These are phyloP conservation scores for Coccinonectria pachysandricola DNA, from an alignment of 2,329 filamentous ascomycete genomes.

Conservation along the genomic window DNA sequence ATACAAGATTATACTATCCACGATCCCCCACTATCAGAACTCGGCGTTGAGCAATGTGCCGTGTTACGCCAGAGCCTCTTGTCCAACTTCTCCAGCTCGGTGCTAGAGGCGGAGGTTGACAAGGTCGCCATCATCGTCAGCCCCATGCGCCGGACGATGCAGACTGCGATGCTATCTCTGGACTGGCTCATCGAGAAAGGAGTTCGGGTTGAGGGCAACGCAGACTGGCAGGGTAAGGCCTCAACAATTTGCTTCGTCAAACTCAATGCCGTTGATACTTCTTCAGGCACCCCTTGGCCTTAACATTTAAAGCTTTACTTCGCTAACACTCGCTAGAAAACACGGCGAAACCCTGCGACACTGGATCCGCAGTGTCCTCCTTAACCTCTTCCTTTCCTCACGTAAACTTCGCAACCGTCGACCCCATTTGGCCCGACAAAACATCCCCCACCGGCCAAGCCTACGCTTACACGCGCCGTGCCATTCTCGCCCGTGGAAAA, in stretches of 20 bases:
- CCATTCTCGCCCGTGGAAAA: conserved; percentile 46
- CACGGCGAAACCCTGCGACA: conserved; percentile 49
- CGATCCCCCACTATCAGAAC: conserved; percentile 41
- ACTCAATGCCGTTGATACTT: background rate
- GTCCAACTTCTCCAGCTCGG: conserved; percentile 26
- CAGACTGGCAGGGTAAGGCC: conserved; percentile 56
- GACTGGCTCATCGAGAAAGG: conserved; percentile 47
- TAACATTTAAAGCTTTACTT: too few relatives aligned
- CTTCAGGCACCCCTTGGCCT: too few relatives aligned
- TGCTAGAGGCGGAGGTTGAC: conserved; percentile 13
- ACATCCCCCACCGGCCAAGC: conserved; percentile 31
- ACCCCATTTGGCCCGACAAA: conserved; percentile 55
- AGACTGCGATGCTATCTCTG: conserved; percentile 49
- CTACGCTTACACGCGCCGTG: conserved; percentile 43
- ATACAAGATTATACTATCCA: conserved; percentile 36
- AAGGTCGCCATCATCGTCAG: conserved; percentile 47
- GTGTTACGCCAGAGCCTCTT: conserved; percentile 33
- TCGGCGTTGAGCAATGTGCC: conserved; percentile 39
- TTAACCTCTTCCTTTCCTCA: conserved; percentile 40
- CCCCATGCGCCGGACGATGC: conserved; percentile 54
- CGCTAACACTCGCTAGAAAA: conserved; percentile 35
- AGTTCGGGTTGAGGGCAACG: conserved; percentile 44
- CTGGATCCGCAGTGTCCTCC: conserved; percentile 36
- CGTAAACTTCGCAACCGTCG: conserved; percentile 46
- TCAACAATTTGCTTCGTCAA: background rate